Base-by-base conservation (phyloP, 768 basidiomycete genomes). In the Mycena kentingensis region DNA sequence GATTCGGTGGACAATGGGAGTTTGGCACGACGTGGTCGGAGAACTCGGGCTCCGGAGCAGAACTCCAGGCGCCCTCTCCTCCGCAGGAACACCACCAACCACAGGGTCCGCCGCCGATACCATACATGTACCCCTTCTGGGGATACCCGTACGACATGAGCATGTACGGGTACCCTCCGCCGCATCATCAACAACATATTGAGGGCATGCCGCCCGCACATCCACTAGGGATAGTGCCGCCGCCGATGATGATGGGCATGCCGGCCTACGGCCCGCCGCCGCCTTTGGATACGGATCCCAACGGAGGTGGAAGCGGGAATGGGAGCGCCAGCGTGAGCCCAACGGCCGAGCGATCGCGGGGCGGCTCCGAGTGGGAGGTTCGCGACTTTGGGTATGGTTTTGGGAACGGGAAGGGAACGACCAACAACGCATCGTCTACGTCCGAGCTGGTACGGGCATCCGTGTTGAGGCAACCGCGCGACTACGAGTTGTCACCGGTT, bases 351-450 rank as follows among this genome's bases (percentile, higher is more conserved):
- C 43, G 47, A 18, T 22, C 7, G 8, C 38, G 27, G 15, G 55
- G 49, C 11, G 19, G 36, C 24, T 55, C 54, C 7, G 58, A 60
- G 19, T 60, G 58, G 58, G 46, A 60, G 26, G 58, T 60, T 29
- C 54, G 53, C 35, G 53, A 59, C 36, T 59, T 39, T 25, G 54
- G 58, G 26, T 55, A 51, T 19, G 37, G 46, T 5, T 38, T 49
- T 29, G 37, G 36, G 28, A 27, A 29, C 32, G 22, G 32, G 49
- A 46, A 12, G 29, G 34, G 5, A 29, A 27, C 1, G 43, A 24
- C 19, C 25, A 16, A 11, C 18, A 36, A 34, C 6, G 31, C n/a
- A n/a, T n/a, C n/a, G n/a, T n/a, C n/a, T n/a, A n/a, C n/a, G n/a
- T n/a, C 46, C 24, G 46, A 42, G 22, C 41, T 36, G 21, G 38